A percentile compares a stretch with the other conserved stretches of the same genome.
These are phyloP conservation scores for Penicillium pulvis DNA, from an alignment of 495 filamentous ascomycete genomes.

Conservation along the genomic window DNA sequence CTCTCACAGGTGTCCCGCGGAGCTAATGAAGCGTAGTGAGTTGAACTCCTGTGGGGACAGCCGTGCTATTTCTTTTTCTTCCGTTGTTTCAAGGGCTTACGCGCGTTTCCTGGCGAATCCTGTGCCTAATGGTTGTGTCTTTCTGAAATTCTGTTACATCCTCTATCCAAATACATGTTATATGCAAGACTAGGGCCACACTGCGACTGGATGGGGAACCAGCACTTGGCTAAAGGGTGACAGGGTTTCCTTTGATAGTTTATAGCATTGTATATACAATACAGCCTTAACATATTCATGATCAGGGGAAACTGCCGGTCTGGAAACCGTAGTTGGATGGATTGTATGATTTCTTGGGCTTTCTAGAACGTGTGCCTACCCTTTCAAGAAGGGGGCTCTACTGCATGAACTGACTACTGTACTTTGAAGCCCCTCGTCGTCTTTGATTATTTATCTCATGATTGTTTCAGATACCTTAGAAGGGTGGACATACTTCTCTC, in stretches of 20 bases:
- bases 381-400: not conserved
- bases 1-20: not conserved
- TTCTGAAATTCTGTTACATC: not conserved
- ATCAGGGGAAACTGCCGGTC: not conserved
- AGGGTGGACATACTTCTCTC: not conserved
- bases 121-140: conserved; percentile 14
- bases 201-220: not conserved
- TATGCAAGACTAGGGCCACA: not conserved
- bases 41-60: not conserved
- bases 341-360: not conserved
- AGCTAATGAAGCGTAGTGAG: conserved; percentile 8
- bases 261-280: not conserved
- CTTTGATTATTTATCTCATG: not conserved
- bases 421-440: not conserved
- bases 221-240: no score
- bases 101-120: conserved; percentile 24
- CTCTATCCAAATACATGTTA: not conserved
- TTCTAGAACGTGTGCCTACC: not conserved
- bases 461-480: not conserved
- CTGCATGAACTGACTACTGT: not conserved
- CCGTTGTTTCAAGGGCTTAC: conserved; percentile 16
- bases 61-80: not conserved
- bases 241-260: no score
- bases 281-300: not conserved
- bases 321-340: not conserved